These are phyloP conservation scores for Asterophora lycoperdoides DNA, from an alignment of 768 basidiomycete genomes.

Conservation along the genomic window DNA sequence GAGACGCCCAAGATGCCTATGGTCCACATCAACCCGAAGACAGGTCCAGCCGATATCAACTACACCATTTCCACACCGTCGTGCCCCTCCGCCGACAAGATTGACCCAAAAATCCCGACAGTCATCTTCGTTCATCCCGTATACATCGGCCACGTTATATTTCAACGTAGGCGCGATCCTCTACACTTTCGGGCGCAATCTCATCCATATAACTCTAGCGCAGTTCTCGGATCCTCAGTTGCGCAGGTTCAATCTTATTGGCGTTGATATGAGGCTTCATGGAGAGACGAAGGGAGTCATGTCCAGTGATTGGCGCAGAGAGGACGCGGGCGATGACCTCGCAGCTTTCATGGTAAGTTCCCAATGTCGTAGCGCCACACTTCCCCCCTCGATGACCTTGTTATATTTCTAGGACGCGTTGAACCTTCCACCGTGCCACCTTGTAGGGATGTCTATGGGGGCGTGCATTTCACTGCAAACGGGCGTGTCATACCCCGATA, in stretches of 20 bases:
- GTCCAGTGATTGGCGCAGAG: constrained; percentile 21
- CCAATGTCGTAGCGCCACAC: not conserved
- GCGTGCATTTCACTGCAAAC: constrained; percentile 30
- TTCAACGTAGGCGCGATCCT: constrained; percentile 23
- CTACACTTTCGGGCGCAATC: not conserved
- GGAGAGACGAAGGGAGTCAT: constrained; percentile 28
- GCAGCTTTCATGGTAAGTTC: constrained; percentile 31
- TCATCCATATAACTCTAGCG: constrained; percentile 14
- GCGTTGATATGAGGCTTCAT: constrained; percentile 30
- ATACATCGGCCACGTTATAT: constrained; percentile 29
- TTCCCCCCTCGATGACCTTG: not conserved
- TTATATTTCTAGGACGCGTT: constrained; percentile 28
- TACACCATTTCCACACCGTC: constrained; percentile 36
- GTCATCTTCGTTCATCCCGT: constrained; percentile 34
- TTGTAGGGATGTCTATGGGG: constrained; percentile 36
- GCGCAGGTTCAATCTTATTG: constrained; percentile 36
- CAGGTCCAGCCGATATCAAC: constrained; percentile 27
- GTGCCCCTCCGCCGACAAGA: constrained; percentile 22
- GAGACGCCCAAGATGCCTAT: constrained; percentile 24
- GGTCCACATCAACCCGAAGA: constrained; percentile 24
- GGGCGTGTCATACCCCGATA: constrained; percentile 29
- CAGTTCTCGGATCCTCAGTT: constrained; percentile 30
- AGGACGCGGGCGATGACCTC: constrained; percentile 32
- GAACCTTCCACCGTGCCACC: constrained; percentile 32
- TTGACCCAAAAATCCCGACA: constrained; percentile 29